These are phyloP conservation scores for Pilobolus umbonatus DNA, from an alignment of 192 early-diverging fungal species.

Conservation along the genomic window DNA sequence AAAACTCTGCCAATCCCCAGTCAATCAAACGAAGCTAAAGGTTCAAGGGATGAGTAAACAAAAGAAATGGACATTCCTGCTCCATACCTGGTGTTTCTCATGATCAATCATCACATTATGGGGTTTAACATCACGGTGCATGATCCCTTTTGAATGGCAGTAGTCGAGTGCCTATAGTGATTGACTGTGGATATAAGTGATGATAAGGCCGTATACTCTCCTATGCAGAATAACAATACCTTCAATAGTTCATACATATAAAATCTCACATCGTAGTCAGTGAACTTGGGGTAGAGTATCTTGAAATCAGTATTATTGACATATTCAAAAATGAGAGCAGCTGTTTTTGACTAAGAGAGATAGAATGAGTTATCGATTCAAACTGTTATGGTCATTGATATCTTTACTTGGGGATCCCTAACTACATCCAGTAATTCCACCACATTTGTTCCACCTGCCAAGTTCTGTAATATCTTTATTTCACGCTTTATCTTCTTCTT, in stretches of 20 bases:
- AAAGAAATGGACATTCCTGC: not conserved
- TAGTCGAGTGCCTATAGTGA: conserved; percentile 82
- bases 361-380: not conserved
- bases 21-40: conserved; percentile 88
- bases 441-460: conserved; percentile 92
- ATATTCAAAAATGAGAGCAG: conserved; percentile 94
- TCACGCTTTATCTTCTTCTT: conserved; percentile 99
- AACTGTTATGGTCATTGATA: not conserved
- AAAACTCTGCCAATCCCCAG: conserved; percentile 99
- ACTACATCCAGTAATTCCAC: conserved; percentile 91
- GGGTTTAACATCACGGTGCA: conserved; percentile 99
- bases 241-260: conserved; percentile 97
- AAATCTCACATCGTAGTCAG: conserved; percentile 92
- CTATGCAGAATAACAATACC: conserved; percentile 33
- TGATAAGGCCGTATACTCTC: not conserved
- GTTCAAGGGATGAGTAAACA: not conserved
- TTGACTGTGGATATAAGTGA: not conserved
- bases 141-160: conserved; percentile 97
- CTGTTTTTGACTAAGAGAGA: conserved; percentile 77
- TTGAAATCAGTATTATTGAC: conserved; percentile 99
- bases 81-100: conserved; percentile 65
- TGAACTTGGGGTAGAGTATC: conserved; percentile 88
- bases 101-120: conserved; percentile 99
- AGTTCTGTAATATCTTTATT: conserved; percentile 98
- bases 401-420: conserved; percentile 78